Evolutionary conservation across 2,329 filamentous ascomycete species (phyloP).

Genomic region (Zymoseptoria passerinii): DNA sequence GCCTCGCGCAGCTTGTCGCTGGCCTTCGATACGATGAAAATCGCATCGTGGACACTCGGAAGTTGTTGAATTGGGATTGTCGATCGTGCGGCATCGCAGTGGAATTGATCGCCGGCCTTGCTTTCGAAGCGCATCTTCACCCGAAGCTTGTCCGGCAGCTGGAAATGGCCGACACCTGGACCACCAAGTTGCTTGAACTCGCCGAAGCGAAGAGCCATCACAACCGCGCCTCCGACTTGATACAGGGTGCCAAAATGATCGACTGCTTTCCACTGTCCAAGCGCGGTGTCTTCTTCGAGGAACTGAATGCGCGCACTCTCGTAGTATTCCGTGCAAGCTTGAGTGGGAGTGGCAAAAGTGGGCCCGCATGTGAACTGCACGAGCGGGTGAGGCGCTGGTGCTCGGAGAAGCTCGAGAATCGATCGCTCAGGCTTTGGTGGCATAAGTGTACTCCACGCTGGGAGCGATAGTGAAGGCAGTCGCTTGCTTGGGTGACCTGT

Average conservation of each 20-base stretch:
- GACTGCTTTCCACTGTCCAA: constrained; percentile 11
- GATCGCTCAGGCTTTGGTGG: constrained; percentile 4
- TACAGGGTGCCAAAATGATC: constrained; percentile 8
- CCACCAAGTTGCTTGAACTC: constrained; percentile 7
- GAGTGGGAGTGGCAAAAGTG: constrained; percentile 3
- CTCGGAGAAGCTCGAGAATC: constrained; percentile 4
- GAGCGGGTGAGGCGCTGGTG: constrained; percentile 8
- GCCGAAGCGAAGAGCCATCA: constrained; percentile 12
- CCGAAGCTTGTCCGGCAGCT: constrained; percentile 11
- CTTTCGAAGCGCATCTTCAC: background rate
- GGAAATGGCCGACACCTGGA: constrained; percentile 40
- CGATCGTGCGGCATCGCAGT: background rate
- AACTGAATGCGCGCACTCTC: constrained; percentile 8
- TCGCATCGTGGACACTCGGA: background rate
- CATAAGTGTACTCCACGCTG: constrained; percentile 6
- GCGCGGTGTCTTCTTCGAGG: constrained; percentile 8
- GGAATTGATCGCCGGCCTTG: background rate
- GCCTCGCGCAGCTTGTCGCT: background rate
- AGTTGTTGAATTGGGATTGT: background rate
- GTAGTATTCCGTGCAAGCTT: constrained; percentile 10
- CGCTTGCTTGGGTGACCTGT: background rate
- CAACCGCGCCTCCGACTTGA: constrained; percentile 7
- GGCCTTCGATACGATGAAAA: background rate
- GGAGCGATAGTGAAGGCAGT: constrained; percentile 6
- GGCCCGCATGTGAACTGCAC: constrained; percentile 7